Conservation (phyloP, 345 rosid species). For the Corchorus olitorius region DNA sequence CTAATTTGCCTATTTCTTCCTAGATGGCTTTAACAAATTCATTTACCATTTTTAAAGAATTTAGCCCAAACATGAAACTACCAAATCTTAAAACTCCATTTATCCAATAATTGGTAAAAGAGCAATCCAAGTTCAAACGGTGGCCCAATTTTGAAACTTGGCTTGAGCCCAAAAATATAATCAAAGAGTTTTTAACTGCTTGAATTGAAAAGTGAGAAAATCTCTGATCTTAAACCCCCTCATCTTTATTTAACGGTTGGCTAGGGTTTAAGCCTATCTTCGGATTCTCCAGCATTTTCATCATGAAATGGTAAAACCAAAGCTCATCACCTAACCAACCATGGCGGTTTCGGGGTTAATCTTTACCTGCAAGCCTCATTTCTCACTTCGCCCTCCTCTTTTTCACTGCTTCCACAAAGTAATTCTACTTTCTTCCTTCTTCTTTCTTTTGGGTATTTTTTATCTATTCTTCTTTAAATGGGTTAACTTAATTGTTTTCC, state of each 20-base stretch:
- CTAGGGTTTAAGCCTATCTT: slow-evolving; percentile 35
- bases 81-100: neutral
- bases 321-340: neutral
- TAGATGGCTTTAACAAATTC: too few species aligned
- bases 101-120: neutral
- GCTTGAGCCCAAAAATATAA: neutral
- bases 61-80: neutral
- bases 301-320: slow-evolving; percentile 38
- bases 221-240: slow-evolving; percentile 39
- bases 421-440: neutral
- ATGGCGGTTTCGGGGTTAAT: slow-evolving; percentile 59
- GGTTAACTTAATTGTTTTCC: neutral
- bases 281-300: slow-evolving; percentile 13
- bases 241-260: slow-evolving; percentile 2
- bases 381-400: slow-evolving; percentile 43
- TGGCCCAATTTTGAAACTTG: neutral
- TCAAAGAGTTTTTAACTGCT: neutral
- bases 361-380: slow-evolving; percentile 46
- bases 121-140: too few species aligned
- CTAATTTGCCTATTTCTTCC: too few species aligned
- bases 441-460: neutral
- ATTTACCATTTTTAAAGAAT: too few species aligned
- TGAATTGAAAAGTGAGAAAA: too few species aligned
- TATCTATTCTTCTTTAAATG: neutral
- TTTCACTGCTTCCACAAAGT: slow-evolving; percentile 52